Evolutionary conservation across 768 basidiomycete genomes (phyloP), one percentile per base, ranked within the genome.

Genomic region (Pholiota microspora): DNA sequence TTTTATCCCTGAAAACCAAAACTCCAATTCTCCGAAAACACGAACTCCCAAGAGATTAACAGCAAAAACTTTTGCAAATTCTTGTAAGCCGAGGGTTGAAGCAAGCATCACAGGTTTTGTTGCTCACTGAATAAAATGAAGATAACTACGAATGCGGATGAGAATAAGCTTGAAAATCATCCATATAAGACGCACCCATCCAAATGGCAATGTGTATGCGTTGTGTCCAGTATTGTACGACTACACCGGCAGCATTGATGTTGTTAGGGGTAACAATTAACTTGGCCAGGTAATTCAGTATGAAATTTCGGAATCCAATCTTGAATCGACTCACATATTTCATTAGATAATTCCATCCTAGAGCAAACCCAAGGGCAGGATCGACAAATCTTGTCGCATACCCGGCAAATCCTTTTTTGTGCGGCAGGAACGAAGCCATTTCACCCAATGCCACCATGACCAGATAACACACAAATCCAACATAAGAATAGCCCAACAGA

Each of bases 1-100:
- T 67, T 91, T 89, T 66, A 91, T 76, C 51, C 81, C 79, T 53
- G 83, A 86, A 61, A 81, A 79, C 84, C 85, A 87, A 68, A 87
- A 88, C 63, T 87, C 85, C n/a, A 87, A 70, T 64, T 89, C 86
- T 49, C 86, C 85, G 54, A 88, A 88, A 5, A 85, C 76, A 1
- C 81, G 78, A 18, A 88, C 79, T 38, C 84, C 85, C 36, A 86
- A 72, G 12, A 85, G 64, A 66, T 87, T 87, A 58, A 85, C 62
- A 16, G 72, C 12, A 56, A 82, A 78, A 51, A 85, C 80, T 84
- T 40, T 18, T 15, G n/a, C n/a, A n/a, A n/a, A n/a, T n/a, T n/a
- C n/a, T n/a, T n/a, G n/a, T n/a, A n/a, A n/a, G n/a, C n/a, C n/a
- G n/a, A n/a, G n/a, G n/a, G n/a, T n/a, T n/a, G n/a, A n/a, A n/a